Evolutionary conservation across 768 basidiomycete species (phyloP).

Genomic region (Tricholoma sp.): DNA sequence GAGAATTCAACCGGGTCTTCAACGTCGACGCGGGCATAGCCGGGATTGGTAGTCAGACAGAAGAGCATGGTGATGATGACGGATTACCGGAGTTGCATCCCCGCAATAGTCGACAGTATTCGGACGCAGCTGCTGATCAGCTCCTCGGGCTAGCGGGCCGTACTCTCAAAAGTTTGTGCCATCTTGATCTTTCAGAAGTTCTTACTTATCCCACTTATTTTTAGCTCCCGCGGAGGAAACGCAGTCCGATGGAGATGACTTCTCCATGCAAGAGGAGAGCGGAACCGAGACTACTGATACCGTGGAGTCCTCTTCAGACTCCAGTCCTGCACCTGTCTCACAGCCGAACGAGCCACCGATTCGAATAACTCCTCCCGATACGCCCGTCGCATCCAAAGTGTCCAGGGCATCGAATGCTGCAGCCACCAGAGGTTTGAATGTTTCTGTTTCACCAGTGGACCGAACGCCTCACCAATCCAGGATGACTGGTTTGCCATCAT

Average conservation of each 20-base stretch:
- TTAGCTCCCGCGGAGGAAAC: conserved; percentile 51
- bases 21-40: conserved; percentile 57
- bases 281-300: conserved; percentile 67
- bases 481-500: conserved; percentile 57
- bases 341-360: conserved; percentile 22
- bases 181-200: conserved; percentile 10
- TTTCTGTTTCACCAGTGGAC: conserved; percentile 45
- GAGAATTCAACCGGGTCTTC: conserved; percentile 91
- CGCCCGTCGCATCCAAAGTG: conserved; percentile 33
- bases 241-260: conserved; percentile 66
- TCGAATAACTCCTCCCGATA: conserved; percentile 36
- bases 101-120: conserved; percentile 81
- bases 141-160: conserved; percentile 76
- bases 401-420: conserved; percentile 58
- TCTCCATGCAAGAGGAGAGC: conserved; percentile 67
- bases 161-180: conserved; percentile 53
- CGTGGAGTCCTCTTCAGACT: conserved; percentile 42
- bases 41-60: conserved; percentile 19
- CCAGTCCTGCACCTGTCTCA: conserved; percentile 31
- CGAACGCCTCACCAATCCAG: conserved; percentile 60
- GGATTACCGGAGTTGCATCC: conserved; percentile 39
- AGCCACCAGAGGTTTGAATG: conserved; percentile 65
- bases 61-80: conserved; percentile 21
- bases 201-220: conserved; percentile 8
- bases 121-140: conserved; percentile 77